Base-by-base conservation (phyloP, 2,329 filamentous ascomycete genomes). In the Clonostachys solani region DNA sequence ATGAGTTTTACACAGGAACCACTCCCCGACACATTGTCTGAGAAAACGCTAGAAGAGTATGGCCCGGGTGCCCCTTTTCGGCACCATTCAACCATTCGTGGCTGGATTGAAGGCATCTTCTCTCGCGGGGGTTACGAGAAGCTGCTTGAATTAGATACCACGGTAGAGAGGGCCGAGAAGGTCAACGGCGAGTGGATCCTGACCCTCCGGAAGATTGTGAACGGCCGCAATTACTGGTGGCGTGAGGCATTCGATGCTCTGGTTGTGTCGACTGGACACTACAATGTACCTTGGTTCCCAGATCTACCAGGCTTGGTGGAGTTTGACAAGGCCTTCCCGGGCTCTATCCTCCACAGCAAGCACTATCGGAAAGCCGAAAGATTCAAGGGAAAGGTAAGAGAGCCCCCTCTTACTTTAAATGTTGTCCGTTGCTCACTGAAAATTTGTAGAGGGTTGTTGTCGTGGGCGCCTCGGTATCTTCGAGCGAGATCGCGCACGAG, bases 391-490 rank as follows among this genome's bases (percentile, higher is more conserved):
- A 79, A 77, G 66, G 73, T 75, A 43, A 49, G 62, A 49, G 8
- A 12, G 16, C 6, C 8, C 2, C 33, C 16, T 23, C 19, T 29
- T n/a, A 4, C 38, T 23, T 5, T 18, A n/a, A n/a, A n/a, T 35
- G 16, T 29, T 12, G 9, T 33, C 15, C 3, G 18, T 12, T 18
- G 33, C 49, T 49, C 29, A 47, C 42, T 42, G 46, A 33, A 17
- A 40, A 33, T 15, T 18, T 48, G 2, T 35, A 83, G 77, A 72
- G 66, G 49, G 77, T 86, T 0, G 66, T 86, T 1, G 73, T 83
- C 0, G 78, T 87, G 2, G 83, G 83, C 4, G 82, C 79, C 2
- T 83, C 79, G 1, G 81, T 86, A 4, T 86, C 82, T 0, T 82
- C 77, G 0, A 75, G 79, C 29, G 83, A 87, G 54, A 83, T 83